Evolutionary conservation across 768 basidiomycete genomes (phyloP).

Genomic region (Leccinum sublutescens): DNA sequence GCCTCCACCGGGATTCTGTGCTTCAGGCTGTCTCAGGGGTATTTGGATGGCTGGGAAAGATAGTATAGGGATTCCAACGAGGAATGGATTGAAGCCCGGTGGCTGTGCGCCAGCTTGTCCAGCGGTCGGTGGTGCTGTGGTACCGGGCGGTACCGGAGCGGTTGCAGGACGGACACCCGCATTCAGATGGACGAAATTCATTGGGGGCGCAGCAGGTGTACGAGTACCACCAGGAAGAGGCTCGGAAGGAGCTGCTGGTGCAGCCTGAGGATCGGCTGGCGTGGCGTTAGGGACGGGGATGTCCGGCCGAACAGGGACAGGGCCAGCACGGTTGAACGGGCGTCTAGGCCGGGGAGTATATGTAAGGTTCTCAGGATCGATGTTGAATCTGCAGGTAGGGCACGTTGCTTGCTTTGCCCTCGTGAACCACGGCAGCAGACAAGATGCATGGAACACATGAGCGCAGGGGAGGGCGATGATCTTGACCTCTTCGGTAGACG

Average conservation of each 20-base stretch:
- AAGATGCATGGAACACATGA: slow-evolving; percentile 78
- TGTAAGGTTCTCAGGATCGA: slow-evolving; percentile 76
- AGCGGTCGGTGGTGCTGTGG: background rate
- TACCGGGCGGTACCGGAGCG: slow-evolving; percentile 1
- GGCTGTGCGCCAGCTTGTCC: slow-evolving; percentile 10
- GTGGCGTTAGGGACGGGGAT: slow-evolving; percentile 13
- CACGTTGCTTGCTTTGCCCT: slow-evolving; percentile 77
- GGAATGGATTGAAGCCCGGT: slow-evolving; percentile 18
- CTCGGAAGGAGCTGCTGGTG: slow-evolving; percentile 9
- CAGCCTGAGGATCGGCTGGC: slow-evolving; percentile 9
- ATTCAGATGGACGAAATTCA: background rate
- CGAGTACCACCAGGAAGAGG: background rate
- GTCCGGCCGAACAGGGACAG: slow-evolving; percentile 8
- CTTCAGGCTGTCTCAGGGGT: slow-evolving; percentile 16
- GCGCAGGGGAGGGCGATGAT: slow-evolving; percentile 76
- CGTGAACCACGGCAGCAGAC: slow-evolving; percentile 81
- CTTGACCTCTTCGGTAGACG: slow-evolving; percentile 31
- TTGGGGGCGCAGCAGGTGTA: background rate
- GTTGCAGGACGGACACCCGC: slow-evolving; percentile 4
- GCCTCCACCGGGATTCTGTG: slow-evolving; percentile 11
- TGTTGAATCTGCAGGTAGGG: slow-evolving; percentile 79
- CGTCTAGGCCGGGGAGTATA: slow-evolving; percentile 31
- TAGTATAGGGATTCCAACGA: slow-evolving; percentile 24
- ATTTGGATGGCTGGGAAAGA: slow-evolving; percentile 29
- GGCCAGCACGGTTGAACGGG: slow-evolving; percentile 13